phyloP scores from a whole-genome alignment of 2,329 filamentous ascomycete species.

The Microdochium bolleyi region DNA sequence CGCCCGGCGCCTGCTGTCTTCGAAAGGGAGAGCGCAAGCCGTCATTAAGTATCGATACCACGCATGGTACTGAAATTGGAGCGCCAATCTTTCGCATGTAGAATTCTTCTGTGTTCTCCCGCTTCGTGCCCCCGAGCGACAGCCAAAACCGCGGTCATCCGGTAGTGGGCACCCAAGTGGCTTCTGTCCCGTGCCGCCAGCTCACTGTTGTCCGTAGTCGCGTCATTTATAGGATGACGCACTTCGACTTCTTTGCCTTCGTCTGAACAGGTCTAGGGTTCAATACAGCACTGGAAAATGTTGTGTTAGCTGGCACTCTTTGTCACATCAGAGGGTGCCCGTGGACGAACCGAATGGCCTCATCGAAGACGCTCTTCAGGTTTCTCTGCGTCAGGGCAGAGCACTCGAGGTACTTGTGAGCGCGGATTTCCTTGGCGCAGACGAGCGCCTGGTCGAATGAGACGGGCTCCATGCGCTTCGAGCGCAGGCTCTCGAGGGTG shows the following conservation, averaged over 20 bases:
- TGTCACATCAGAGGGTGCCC: conserved; percentile 14
- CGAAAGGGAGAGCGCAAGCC: neutral
- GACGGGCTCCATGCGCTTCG: conserved; percentile 96
- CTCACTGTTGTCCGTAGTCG: conserved; percentile 2
- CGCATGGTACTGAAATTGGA: neutral
- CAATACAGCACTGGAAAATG: conserved; percentile 53
- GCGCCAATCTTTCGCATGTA: neutral
- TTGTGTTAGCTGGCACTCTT: conserved; percentile 10
- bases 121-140: no score
- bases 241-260: conserved; percentile 59
- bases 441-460: conserved; percentile 85
- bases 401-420: conserved; percentile 96
- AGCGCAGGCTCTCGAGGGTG: conserved; percentile 72
- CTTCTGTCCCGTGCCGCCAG: no score
- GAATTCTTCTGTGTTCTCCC: neutral
- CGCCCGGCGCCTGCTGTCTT: neutral
- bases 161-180: no score
- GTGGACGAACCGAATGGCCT: conserved; percentile 80
- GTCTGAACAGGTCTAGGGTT: conserved; percentile 53
- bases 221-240: conserved; percentile 56
- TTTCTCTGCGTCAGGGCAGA: conserved; percentile 95
- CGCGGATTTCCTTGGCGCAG: conserved; percentile 88
- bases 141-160: no score
- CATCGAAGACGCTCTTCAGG: conserved; percentile 97
- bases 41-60: neutral